phyloP scores from a whole-genome alignment of 176 grass and related monocot genomes.

The Cymbopogon citratus region DNA sequence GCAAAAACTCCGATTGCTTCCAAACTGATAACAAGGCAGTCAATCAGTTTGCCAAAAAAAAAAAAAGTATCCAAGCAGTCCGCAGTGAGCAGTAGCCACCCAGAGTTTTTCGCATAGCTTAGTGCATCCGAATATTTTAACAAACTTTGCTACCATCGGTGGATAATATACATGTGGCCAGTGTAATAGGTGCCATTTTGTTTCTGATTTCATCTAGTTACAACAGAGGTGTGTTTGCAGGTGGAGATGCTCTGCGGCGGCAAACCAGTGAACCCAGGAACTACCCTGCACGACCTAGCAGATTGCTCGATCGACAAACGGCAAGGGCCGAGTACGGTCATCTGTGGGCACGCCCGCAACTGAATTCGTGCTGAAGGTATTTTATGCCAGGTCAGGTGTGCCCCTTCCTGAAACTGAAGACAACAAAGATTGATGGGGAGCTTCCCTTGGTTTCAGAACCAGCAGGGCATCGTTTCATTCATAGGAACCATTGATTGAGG shows the following conservation, averaged over 20 bases:
- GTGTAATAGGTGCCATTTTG: neutral
- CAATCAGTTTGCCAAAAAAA: neutral
- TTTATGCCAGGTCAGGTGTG: slow-evolving; percentile 30
- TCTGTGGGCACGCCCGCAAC: slow-evolving; percentile 29
- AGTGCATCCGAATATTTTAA: neutral
- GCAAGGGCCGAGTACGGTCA: slow-evolving; percentile 29
- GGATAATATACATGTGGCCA: neutral
- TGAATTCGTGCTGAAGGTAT: slow-evolving; percentile 26
- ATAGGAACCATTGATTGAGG: neutral
- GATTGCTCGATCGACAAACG: slow-evolving; percentile 32
- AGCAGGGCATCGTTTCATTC: neutral
- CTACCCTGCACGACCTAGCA: slow-evolving; percentile 32
- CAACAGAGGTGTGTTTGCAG: slow-evolving; percentile 34
- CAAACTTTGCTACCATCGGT: neutral
- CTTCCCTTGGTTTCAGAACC: neutral
- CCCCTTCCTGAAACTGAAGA: slow-evolving; percentile 13
- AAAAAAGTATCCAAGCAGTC: neutral
- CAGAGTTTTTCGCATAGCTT: neutral
- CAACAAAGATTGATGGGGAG: neutral
- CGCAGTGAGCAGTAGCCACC: neutral
- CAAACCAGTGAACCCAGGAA: slow-evolving; percentile 22
- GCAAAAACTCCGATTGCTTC: neutral
- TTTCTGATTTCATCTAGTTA: neutral
- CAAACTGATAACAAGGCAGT: neutral
- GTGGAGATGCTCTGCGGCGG: slow-evolving; percentile 36